These are phyloP conservation scores for Trichophyton mentagrophytes DNA, from an alignment of 2,329 filamentous ascomycete genomes.

Conservation along the genomic window DNA sequence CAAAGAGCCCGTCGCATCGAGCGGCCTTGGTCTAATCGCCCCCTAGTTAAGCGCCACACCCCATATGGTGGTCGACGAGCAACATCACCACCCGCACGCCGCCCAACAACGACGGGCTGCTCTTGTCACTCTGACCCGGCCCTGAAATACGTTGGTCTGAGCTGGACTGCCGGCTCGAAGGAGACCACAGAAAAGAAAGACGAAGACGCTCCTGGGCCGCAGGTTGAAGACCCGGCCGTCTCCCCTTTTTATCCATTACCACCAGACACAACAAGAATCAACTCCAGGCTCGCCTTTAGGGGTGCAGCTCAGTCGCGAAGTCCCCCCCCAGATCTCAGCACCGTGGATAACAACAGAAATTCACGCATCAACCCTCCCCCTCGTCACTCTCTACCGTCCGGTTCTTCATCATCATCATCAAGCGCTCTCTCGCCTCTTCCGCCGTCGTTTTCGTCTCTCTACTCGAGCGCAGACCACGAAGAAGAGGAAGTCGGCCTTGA, in stretches of 20 bases:
- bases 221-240: neutral
- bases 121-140: neutral
- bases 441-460: conserved; percentile 53
- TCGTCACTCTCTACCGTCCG: conserved; percentile 26
- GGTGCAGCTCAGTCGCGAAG: conserved; percentile 30
- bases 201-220: neutral
- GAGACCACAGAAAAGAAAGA: neutral
- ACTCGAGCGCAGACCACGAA: conserved; percentile 37
- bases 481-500: conserved; percentile 18
- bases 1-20: neutral
- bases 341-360: conserved; percentile 28
- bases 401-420: conserved; percentile 33
- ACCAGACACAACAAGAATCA: neutral
- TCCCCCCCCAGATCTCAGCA: conserved; percentile 19
- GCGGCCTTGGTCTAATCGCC: neutral
- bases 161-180: neutral
- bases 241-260: neutral
- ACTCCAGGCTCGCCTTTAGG: conserved; percentile 29
- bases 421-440: conserved; percentile 43
- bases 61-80: neutral
- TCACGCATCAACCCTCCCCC: conserved; percentile 23
- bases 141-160: neutral
- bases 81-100: neutral
- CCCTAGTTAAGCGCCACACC: neutral
- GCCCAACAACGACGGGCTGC: neutral